A percentile compares a stretch with the other conserved stretches of the same genome.
Conservation (phyloP, 2,329 filamentous ascomycete species). For the Aspergillus uvarum region DNA sequence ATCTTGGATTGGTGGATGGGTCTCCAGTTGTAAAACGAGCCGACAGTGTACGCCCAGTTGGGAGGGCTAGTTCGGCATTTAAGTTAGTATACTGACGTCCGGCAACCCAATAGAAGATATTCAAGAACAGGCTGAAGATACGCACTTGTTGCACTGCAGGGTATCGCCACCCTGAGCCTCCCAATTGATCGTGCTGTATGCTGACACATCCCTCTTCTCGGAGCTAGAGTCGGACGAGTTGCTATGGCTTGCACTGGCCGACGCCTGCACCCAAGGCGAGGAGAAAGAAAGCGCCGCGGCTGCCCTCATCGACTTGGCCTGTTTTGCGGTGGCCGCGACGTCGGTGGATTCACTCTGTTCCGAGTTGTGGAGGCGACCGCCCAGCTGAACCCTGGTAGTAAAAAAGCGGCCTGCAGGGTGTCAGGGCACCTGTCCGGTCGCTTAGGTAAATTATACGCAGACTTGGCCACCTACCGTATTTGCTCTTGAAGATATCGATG, state of each 20-base stretch:
- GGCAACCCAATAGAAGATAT: no score
- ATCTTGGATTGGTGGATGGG: background rate
- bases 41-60: conserved; percentile 8
- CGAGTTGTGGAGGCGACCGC: background rate
- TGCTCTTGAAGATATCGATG: background rate
- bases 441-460: no score
- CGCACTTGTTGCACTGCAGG: conserved; percentile 12
- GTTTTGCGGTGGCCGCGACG: background rate
- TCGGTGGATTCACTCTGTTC: background rate
- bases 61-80: conserved; percentile 1
- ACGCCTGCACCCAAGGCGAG: background rate
- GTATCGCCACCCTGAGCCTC: conserved; percentile 12
- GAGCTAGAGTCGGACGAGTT: background rate
- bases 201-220: background rate
- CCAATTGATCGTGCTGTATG: background rate
- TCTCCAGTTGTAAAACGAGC: conserved; percentile 12
- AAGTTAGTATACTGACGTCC: no score
- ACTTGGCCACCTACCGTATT: background rate
- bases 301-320: background rate
- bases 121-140: background rate
- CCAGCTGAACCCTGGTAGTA: background rate
- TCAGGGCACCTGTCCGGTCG: background rate
- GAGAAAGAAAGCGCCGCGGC: background rate
- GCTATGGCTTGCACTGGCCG: background rate
- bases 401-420: background rate